Conservation (phyloP, 192 early-diverging fungal species). For the Phycomyces nitens region DNA sequence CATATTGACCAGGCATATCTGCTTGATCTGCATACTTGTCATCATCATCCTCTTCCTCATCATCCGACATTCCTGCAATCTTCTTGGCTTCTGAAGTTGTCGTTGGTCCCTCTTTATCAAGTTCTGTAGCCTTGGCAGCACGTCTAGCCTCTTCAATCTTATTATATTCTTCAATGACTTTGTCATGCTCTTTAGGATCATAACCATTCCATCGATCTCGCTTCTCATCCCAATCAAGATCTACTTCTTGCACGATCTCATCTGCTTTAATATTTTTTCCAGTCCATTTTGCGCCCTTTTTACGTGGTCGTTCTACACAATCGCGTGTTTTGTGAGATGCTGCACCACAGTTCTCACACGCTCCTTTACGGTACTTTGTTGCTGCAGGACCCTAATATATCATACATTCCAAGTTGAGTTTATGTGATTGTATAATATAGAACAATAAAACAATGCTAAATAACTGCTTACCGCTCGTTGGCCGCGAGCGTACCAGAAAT, state of each 20-base stretch:
- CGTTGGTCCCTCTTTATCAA: slow-evolving; percentile 61
- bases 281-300: slow-evolving; percentile 86
- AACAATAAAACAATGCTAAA: not conserved
- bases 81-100: slow-evolving; percentile 49
- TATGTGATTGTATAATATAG: not conserved
- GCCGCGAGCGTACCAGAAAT: slow-evolving; percentile 79
- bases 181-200: slow-evolving; percentile 80
- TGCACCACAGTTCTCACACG: slow-evolving; percentile 98
- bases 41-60: slow-evolving; percentile 83
- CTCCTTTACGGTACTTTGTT: slow-evolving; percentile 91
- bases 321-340: slow-evolving; percentile 89
- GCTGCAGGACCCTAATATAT: slow-evolving; percentile 65
- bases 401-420: not conserved
- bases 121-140: slow-evolving; percentile 70
- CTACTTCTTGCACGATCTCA: slow-evolving; percentile 73
- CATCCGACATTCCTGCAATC: slow-evolving; percentile 53
- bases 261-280: slow-evolving; percentile 79
- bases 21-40: slow-evolving; percentile 85
- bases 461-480: slow-evolving; percentile 48
- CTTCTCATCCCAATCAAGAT: slow-evolving; percentile 91
- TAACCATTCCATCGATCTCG: slow-evolving; percentile 99
- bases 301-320: slow-evolving; percentile 90
- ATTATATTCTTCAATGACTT: slow-evolving; percentile 87
- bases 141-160: slow-evolving; percentile 83
- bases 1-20: slow-evolving; percentile 81